Base-by-base conservation (phyloP, 192 early-diverging fungal species). In the Backusella circina region DNA sequence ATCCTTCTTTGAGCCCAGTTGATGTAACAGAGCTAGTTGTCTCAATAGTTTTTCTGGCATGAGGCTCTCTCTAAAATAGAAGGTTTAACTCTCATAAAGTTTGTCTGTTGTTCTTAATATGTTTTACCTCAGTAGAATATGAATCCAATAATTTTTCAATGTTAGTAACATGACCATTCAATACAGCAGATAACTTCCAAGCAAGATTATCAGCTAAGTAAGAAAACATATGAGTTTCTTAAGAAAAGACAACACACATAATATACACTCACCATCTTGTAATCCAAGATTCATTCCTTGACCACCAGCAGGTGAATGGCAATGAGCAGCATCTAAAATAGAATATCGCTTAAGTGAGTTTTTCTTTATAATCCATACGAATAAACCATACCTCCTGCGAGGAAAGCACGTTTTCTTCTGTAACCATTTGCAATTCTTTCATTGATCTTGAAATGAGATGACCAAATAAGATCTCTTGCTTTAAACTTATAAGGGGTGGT, bases 261-360 rank as follows among this genome's bases (percentile, higher is more conserved):
- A 23, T 54, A 32, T 15, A 54, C 31, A 41, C 16, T 71, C 28
- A 82, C 78, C 82, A 74, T 88, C 86, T 36, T 86, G 72, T 9
- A 88, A 32, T 10, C 85, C 86, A 1, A 78, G 50, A 61, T 84
- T 84, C 81, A 88, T 75, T 13, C 85, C 84, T 79, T 81, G 80
- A 7, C 75, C 80, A 18, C 76, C 79, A 28, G 77, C 71, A 1
- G 83, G 83, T 7, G 77, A 82, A 36, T 82, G 80, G 57, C 80
- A 82, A 44, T 79, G 80, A 5, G 78, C 77, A 41, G 82, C 77
- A 79, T 83, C 82, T 79, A 75, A 0, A 26, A 28, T 30, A 69
- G 35, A 23, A 54, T 26, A 41, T 37, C 10, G n/a, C 39, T 30
- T 47, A 57, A 41, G 15, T 39, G 61, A 41, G 15, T 31, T 23